Evolutionary conservation across 257 asterid species (phyloP), one percentile per base, ranked within the genome.

Genomic region (Petunia secreta): DNA sequence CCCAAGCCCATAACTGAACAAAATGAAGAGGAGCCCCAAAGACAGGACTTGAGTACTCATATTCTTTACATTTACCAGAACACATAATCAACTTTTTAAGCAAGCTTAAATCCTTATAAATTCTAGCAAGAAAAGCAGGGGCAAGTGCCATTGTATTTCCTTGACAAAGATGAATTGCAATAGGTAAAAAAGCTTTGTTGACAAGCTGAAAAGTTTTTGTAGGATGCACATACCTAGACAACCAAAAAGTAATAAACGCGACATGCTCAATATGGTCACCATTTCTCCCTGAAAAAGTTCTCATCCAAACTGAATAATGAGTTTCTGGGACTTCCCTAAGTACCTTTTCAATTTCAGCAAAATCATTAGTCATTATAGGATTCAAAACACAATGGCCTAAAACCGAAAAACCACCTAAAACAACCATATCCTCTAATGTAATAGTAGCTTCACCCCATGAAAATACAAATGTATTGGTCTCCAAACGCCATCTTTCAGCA

Each of bases 1-100:
- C 25, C 25, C 25, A 25, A 25, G 75, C 85, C 92, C 94, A 88
- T 37, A 78, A 83, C 60, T 84, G 91, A 46, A 88, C 68, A 15
- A 86, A 79, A 3, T 76, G 81, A 11, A 90, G 67, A 1, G 86
- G 85, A 25, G 86, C 78, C 9, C 64, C 71, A 16, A 84, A 15
- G 3, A 8, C 3, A 34, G 55, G 38, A 9, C 43, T 39, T 0
- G 39, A 25, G 3, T 11, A 16, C 46, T 8, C 16, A 16, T 43
- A 5, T 44, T 1, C 6, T 6, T n/a, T 13, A 50, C 25, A 4
- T 34, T 68, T 4, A 16, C 6, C 34, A 1, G 53, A 80, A 82
- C 14, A 60, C 40, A 53, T 40, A 9, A 75, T 52, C n/a, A 59
- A 25, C 59, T 69, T 55, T 43, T 67, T 85, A 54, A 82, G 10